These are phyloP conservation scores for Nidularia pulvinata DNA, from an alignment of 768 basidiomycete genomes.

Conservation along the genomic window DNA sequence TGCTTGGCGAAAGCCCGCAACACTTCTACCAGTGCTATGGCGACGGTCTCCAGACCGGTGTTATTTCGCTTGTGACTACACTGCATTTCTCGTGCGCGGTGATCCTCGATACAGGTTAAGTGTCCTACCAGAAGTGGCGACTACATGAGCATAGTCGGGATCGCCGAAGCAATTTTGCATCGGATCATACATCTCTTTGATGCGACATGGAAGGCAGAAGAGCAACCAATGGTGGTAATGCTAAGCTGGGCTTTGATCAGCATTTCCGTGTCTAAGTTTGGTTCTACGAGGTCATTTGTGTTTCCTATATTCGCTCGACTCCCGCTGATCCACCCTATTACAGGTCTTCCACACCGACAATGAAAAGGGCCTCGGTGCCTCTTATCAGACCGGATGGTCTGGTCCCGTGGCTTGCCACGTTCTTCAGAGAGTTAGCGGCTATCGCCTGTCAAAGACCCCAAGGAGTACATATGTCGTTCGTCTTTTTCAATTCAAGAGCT, in stretches of 20 bases:
- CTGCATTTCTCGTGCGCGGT: background rate
- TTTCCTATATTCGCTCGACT: constrained; percentile 8
- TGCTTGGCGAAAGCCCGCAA: constrained; percentile 95
- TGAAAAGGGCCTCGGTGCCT: constrained; percentile 89
- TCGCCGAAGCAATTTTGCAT: constrained; percentile 98
- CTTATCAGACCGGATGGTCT: constrained; percentile 99
- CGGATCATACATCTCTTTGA: constrained; percentile 98
- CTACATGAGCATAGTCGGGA: constrained; percentile 91
- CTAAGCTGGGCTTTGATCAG: constrained; percentile 87
- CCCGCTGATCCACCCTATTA: background rate
- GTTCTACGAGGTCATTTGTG: constrained; percentile 79
- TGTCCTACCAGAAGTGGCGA: constrained; percentile 97
- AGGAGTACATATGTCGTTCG: constrained; percentile 64
- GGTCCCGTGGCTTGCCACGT: constrained; percentile 92
- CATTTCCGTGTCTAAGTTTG: constrained; percentile 96
- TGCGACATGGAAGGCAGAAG: constrained; percentile 84
- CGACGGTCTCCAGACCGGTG: constrained; percentile 65
- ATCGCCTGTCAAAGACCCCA: constrained; percentile 92
- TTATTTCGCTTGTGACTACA: constrained; percentile 11
- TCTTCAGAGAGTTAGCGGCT: constrained; percentile 85
- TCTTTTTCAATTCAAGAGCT: background rate
- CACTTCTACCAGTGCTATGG: constrained; percentile 99
- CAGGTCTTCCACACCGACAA: constrained; percentile 96
- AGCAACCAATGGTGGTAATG: constrained; percentile 90
- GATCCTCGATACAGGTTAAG: constrained; percentile 54